A percentile compares a stretch with the other conserved stretches of the same genome.
phyloP scores from a whole-genome alignment of 352 stramenopile species.

The Phytophthora constricta region DNA sequence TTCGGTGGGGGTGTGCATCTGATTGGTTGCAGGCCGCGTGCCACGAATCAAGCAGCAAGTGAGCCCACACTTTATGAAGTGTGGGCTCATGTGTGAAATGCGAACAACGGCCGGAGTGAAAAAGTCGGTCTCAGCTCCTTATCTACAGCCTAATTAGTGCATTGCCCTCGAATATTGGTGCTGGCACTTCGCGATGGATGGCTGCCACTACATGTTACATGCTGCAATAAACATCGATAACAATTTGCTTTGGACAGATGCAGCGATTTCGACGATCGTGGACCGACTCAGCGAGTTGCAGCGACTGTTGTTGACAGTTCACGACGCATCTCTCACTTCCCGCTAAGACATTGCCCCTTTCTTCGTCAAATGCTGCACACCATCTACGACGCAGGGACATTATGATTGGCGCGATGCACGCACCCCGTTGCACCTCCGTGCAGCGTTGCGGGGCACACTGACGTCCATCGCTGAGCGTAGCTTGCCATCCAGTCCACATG shows the following conservation, averaged over 20 bases:
- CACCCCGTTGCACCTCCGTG: conserved; percentile 5
- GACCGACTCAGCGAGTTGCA: neutral
- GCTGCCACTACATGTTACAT: neutral
- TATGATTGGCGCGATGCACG: conserved; percentile 32
- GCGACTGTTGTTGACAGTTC: neutral
- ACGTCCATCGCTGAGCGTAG: neutral
- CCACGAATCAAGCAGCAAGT: conserved; percentile 1
- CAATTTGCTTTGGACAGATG: neutral
- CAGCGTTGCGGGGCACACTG: conserved; percentile 3
- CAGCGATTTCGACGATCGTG: neutral
- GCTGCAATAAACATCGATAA: neutral
- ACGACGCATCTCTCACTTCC: too few relatives aligned
- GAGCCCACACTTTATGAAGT: neutral
- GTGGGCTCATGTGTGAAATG: too few relatives aligned
- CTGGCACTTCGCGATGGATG: neutral
- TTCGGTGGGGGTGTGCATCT: neutral
- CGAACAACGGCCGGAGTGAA: too few relatives aligned
- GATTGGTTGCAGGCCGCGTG: conserved; percentile 10
- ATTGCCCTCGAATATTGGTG: neutral
- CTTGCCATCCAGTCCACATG: conserved; percentile 3
- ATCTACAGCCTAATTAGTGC: neutral
- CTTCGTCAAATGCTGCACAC: neutral
- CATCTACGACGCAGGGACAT: neutral
- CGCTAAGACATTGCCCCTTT: conserved; percentile 1
- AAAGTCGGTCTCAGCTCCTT: too few relatives aligned